Evolutionary conservation across 306 rosid genomes (phyloP).

Genomic region (Sesbania bispinosa): DNA sequence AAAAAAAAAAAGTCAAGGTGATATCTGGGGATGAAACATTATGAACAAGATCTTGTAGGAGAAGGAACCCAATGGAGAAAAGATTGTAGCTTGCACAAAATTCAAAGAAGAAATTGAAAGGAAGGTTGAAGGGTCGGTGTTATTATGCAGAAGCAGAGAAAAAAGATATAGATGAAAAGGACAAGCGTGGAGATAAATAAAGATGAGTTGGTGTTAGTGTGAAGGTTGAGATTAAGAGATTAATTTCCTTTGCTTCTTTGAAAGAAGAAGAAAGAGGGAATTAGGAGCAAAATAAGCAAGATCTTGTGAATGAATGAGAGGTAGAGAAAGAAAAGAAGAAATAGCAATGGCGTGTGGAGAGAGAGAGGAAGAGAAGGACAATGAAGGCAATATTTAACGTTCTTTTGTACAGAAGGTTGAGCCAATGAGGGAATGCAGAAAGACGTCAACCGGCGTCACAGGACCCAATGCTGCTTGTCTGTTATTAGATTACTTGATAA

Average conservation of each 20-base stretch:
- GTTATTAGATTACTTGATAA: neutral
- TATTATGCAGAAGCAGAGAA: neutral
- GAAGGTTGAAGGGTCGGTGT: constrained; percentile 27
- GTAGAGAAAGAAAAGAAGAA: neutral
- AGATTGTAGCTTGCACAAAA: constrained; percentile 23
- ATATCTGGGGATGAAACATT: constrained; percentile 28
- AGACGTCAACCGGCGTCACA: constrained; percentile 26
- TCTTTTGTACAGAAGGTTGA: neutral
- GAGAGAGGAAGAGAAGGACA: neutral
- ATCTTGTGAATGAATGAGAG: constrained; percentile 31
- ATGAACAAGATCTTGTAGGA: constrained; percentile 51
- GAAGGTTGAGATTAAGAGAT: constrained; percentile 15
- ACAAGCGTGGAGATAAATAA: neutral
- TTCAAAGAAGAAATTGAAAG: constrained; percentile 21
- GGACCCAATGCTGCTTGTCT: neutral
- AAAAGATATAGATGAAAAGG: constrained; percentile 2
- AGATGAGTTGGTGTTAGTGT: constrained; percentile 12
- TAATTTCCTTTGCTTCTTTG: constrained; percentile 5
- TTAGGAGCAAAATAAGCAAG: constrained; percentile 34
- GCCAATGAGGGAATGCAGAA: constrained; percentile 27
- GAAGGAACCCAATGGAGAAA: constrained; percentile 46
- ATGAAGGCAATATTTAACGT: neutral
- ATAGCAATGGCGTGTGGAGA: too few relatives aligned
- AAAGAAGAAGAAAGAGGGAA: constrained; percentile 30
- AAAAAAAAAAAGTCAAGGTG: constrained; percentile 7